phyloP scores from a whole-genome alignment of 352 stramenopile genomes.

The Phytophthora lateralis region DNA sequence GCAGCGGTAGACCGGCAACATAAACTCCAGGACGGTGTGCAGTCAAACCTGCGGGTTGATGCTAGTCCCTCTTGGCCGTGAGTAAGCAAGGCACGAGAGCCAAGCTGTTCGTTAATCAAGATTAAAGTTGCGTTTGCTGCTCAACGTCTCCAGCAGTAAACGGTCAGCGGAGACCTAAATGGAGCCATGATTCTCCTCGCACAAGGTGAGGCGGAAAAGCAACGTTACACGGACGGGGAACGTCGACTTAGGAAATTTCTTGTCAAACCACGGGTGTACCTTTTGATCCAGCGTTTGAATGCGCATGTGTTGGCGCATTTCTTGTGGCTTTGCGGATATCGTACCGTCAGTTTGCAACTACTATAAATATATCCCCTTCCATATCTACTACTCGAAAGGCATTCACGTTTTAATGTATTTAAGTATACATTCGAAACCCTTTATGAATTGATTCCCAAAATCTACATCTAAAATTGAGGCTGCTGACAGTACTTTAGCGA shows the following conservation, averaged over 20 bases:
- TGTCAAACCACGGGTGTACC: constrained; percentile 25
- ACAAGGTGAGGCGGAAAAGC: neutral
- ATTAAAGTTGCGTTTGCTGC: too few species aligned
- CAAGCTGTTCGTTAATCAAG: constrained; percentile 14
- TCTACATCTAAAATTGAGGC: too few species aligned
- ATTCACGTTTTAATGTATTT: too few species aligned
- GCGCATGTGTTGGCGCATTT: constrained; percentile 8
- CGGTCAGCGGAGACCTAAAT: neutral
- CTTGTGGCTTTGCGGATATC: constrained; percentile 19
- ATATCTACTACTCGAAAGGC: neutral
- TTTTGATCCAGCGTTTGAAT: constrained; percentile 9
- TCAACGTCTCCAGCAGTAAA: constrained; percentile 6
- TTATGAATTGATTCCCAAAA: too few species aligned
- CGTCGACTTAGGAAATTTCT: constrained; percentile 9
- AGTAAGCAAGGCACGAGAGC: constrained; percentile 23
- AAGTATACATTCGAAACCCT: too few species aligned
- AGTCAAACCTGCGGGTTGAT: constrained; percentile 14
- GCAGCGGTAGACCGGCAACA: constrained; percentile 11
- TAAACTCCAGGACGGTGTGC: constrained; percentile 21
- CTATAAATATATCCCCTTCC: neutral
- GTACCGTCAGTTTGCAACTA: neutral
- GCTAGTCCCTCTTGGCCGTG: constrained; percentile 4
- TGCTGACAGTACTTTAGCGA: too few species aligned
- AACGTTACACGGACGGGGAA: neutral
- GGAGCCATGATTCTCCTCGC: neutral